Conservation (phyloP, 495 filamentous ascomycete genomes). For the Hypoxylon lienhwacheense region DNA sequence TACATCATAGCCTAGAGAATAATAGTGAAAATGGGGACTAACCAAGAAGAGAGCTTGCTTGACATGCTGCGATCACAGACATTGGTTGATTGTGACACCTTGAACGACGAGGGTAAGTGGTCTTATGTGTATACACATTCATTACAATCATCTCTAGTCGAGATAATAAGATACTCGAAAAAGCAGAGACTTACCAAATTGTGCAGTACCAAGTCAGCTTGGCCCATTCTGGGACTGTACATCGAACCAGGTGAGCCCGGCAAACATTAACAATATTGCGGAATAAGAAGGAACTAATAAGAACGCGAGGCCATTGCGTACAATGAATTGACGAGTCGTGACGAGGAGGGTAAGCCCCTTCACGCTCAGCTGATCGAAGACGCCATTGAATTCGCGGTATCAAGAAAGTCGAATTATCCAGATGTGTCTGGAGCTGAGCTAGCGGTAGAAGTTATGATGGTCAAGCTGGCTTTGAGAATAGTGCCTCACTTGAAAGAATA, state of each 20-base stretch:
- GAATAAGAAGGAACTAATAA: neutral
- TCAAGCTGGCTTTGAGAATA: conserved; percentile 57
- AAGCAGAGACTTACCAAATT: conserved; percentile 6
- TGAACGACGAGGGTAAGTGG: conserved; percentile 56
- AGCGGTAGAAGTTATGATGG: conserved; percentile 60
- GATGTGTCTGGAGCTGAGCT: conserved; percentile 52
- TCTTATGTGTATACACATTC: too few species aligned
- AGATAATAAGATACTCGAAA: neutral
- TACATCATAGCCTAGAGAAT: neutral
- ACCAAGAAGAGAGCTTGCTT: conserved; percentile 29
- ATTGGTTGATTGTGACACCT: conserved; percentile 62
- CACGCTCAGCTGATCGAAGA: conserved; percentile 50
- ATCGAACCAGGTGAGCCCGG: conserved; percentile 60
- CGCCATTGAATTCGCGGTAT: conserved; percentile 48
- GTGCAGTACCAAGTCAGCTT: conserved; percentile 54
- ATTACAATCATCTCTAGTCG: too few species aligned
- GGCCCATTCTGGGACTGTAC: conserved; percentile 67
- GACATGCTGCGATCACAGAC: conserved; percentile 50
- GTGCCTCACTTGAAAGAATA: conserved; percentile 54
- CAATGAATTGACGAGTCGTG: conserved; percentile 52
- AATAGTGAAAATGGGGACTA: conserved; percentile 23
- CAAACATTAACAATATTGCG: neutral
- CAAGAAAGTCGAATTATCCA: conserved; percentile 41
- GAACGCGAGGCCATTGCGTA: conserved; percentile 60
- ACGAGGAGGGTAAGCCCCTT: conserved; percentile 45